A percentile compares a stretch with the other conserved stretches of the same genome.
Evolutionary conservation across 1,284 basidiomycete species (phyloP).

Genomic region (Lentinus polychrous): DNA sequence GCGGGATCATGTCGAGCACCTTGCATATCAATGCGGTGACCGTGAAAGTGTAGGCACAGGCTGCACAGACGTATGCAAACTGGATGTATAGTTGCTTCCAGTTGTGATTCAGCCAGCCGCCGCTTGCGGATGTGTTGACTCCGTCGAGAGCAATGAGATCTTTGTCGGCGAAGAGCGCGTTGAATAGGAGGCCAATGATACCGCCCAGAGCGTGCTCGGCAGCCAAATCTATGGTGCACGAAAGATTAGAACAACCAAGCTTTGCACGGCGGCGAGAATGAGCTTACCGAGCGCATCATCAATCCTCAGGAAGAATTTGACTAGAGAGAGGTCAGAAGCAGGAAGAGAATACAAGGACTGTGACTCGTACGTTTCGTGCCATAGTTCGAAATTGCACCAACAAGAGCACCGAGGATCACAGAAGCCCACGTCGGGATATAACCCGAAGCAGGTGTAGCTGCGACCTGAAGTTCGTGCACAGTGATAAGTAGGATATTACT

Average conservation of each 20-base stretch:
- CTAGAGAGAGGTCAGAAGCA: constrained; percentile 29
- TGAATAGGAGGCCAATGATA: constrained; percentile 76
- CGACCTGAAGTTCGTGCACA: constrained; percentile 41
- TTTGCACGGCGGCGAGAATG: no score
- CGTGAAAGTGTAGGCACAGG: constrained; percentile 59
- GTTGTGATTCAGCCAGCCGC: constrained; percentile 70
- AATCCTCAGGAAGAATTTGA: constrained; percentile 60
- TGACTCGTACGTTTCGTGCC: constrained; percentile 70
- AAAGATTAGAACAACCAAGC: background rate
- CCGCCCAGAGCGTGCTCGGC: constrained; percentile 92
- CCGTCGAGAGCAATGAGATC: constrained; percentile 67
- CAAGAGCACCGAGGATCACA: constrained; percentile 72
- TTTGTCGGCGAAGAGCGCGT: constrained; percentile 72
- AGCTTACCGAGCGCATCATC: constrained; percentile 63
- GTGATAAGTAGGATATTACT: background rate
- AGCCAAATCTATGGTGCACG: constrained; percentile 54
- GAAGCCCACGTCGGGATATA: constrained; percentile 63
- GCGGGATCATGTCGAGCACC: constrained; percentile 70
- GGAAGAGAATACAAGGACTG: constrained; percentile 3
- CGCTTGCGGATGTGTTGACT: constrained; percentile 58
- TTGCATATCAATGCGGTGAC: constrained; percentile 65
- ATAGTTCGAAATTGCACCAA: constrained; percentile 79
- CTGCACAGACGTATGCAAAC: constrained; percentile 74
- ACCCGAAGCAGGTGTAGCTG: constrained; percentile 80
- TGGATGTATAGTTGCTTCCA: constrained; percentile 81